Percentiles rank a stretch among this genome's conserved stretches.
Conservation (phyloP, 2,329 filamentous ascomycete genomes). For the Beauveria sp. region DNA sequence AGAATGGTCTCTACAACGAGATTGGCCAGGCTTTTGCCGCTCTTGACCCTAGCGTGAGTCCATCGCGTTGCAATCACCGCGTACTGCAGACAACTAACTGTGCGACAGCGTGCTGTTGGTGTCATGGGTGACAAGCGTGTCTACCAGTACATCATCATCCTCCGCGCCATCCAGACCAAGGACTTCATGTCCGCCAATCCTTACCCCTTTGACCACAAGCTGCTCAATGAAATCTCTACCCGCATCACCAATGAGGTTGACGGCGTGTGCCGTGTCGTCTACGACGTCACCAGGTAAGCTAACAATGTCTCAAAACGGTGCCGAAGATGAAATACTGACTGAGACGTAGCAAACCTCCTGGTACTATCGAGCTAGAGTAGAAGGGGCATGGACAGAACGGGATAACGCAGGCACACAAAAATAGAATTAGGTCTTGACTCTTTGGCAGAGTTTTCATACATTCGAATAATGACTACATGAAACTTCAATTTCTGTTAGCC, state of each 20-base stretch:
- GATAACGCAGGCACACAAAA: neutral
- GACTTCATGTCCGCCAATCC: slow-evolving; percentile 65
- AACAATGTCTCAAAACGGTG: neutral
- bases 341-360: slow-evolving; percentile 50
- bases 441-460: neutral
- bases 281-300: slow-evolving; percentile 50
- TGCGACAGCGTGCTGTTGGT: slow-evolving; percentile 25
- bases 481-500: neutral
- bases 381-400: neutral
- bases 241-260: slow-evolving; percentile 61
- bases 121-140: slow-evolving; percentile 59
- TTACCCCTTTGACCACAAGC: slow-evolving; percentile 56
- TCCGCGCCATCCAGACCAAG: slow-evolving; percentile 36
- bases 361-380: slow-evolving; percentile 70
- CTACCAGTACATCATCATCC: slow-evolving; percentile 22
- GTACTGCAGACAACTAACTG: slow-evolving; percentile 16
- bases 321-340: neutral
- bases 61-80: neutral
- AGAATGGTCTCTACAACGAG: slow-evolving; percentile 64
- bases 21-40: slow-evolving; percentile 19
- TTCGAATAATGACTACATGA: neutral
- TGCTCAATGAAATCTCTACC: slow-evolving; percentile 57
- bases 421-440: neutral
- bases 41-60: slow-evolving; percentile 6
- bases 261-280: slow-evolving; percentile 63